Conservation (phyloP, 1,284 basidiomycete species). For the Porogramme epimiltina region DNA sequence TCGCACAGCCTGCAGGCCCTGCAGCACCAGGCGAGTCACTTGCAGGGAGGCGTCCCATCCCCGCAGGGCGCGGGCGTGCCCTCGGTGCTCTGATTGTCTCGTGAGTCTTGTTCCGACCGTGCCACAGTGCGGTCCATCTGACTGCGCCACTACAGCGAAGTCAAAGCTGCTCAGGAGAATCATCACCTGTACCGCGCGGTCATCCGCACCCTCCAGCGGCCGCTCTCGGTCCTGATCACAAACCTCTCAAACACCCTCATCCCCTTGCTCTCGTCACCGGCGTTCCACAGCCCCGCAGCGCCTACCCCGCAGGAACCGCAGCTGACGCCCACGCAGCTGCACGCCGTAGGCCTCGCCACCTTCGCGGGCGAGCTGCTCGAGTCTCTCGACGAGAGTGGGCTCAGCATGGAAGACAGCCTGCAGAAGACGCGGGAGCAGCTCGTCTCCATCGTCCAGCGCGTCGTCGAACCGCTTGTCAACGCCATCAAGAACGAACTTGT, state of each 20-base stretch:
- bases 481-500: constrained; percentile 63
- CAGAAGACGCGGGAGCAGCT: constrained; percentile 67
- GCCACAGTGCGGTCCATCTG: constrained; percentile 11
- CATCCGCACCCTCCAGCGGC: constrained; percentile 71
- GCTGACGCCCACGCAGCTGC: constrained; percentile 67
- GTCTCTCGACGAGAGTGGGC: constrained; percentile 61
- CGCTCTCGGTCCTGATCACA: constrained; percentile 70
- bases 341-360: constrained; percentile 65
- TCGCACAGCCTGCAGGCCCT: constrained; percentile 62
- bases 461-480: constrained; percentile 62
- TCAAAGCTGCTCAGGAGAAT: constrained; percentile 63
- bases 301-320: constrained; percentile 52
- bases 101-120: constrained; percentile 44
- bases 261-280: constrained; percentile 63
- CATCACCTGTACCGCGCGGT: constrained; percentile 68
- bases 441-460: constrained; percentile 63
- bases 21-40: constrained; percentile 50
- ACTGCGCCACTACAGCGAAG: constrained; percentile 51
- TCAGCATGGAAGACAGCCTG: constrained; percentile 68
- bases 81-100: constrained; percentile 67
- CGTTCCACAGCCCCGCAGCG: constrained; percentile 54
- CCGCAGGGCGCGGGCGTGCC: constrained; percentile 63
- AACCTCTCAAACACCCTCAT: constrained; percentile 69
- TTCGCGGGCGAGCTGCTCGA: constrained; percentile 75
- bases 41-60: constrained; percentile 67